A percentile compares a stretch with the other conserved stretches of the same genome.
These are phyloP conservation scores for Diddensiella santjacobensis DNA, from an alignment of 805 yeast genomes.

Conservation along the genomic window DNA sequence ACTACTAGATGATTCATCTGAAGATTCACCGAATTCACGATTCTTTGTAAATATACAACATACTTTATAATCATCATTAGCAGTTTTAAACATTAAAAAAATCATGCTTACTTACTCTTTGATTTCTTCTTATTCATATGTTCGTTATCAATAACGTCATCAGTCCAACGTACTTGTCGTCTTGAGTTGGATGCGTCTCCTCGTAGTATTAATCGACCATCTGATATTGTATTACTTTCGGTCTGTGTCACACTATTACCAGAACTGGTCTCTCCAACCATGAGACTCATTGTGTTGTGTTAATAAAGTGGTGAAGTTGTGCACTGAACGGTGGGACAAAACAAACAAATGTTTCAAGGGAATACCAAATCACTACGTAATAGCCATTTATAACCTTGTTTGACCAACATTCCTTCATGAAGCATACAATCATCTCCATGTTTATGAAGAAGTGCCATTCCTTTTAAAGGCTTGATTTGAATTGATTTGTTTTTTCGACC, in stretches of 20 bases:
- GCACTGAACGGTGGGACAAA: background rate
- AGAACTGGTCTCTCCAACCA: background rate
- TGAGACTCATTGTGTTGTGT: background rate
- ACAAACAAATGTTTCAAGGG: background rate
- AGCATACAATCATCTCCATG: slow-evolving; percentile 62
- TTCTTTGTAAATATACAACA: slow-evolving; percentile 58
- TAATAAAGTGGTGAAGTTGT: no score
- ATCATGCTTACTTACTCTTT: slow-evolving; percentile 42
- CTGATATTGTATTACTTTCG: background rate
- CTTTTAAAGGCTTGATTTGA: slow-evolving; percentile 45
- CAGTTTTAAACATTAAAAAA: background rate
- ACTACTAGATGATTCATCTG: slow-evolving; percentile 26
- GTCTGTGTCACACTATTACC: background rate
- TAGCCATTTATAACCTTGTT: slow-evolving; percentile 57
- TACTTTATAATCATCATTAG: slow-evolving; percentile 28
- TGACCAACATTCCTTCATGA: slow-evolving; percentile 55
- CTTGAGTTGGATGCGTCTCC: slow-evolving; percentile 23
- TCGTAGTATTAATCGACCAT: slow-evolving; percentile 9
- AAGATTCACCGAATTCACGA: slow-evolving; percentile 38
- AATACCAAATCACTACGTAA: slow-evolving; percentile 53
- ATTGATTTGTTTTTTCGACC: slow-evolving; percentile 29
- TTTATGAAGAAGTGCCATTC: slow-evolving; percentile 58
- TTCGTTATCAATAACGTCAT: slow-evolving; percentile 87
- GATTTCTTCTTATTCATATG: slow-evolving; percentile 83
- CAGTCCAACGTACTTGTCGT: slow-evolving; percentile 74